Evolutionary conservation across 306 rosid genomes (phyloP).

Genomic region (Inga oerstediana): DNA sequence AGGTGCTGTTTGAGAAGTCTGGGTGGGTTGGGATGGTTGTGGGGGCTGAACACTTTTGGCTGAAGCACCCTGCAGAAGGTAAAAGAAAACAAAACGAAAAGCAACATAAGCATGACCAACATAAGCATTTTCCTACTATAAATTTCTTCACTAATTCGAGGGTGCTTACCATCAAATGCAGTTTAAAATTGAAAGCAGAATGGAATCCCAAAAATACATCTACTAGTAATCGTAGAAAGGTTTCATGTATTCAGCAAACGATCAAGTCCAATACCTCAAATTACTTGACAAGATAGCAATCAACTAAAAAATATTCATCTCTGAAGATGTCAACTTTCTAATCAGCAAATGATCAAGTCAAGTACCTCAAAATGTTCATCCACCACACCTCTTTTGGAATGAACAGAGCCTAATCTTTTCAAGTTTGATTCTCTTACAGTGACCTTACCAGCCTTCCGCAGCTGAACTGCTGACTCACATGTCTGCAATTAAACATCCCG

Average conservation of each 20-base stretch:
- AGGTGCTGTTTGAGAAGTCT: too few species aligned
- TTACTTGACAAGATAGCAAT: neutral
- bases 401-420: slow-evolving; percentile 65
- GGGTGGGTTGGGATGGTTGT: too few species aligned
- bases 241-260: neutral
- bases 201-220: neutral
- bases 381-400: slow-evolving; percentile 60
- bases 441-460: slow-evolving; percentile 76
- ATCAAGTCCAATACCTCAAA: neutral
- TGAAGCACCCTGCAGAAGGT: too few species aligned
- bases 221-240: neutral
- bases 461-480: slow-evolving; percentile 79
- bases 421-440: slow-evolving; percentile 70
- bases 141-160: neutral
- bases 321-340: neutral
- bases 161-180: too few species aligned
- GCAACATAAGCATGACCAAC: too few species aligned
- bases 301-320: neutral
- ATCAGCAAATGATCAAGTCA: neutral
- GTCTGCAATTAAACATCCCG: slow-evolving; percentile 46
- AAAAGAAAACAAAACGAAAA: too few species aligned
- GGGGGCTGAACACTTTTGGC: too few species aligned
- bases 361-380: slow-evolving; percentile 78
- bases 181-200: neutral
- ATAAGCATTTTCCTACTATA: too few species aligned